Evolutionary conservation across 179 eudicot genomes (phyloP).

Genomic region (Beta corolliflora): DNA sequence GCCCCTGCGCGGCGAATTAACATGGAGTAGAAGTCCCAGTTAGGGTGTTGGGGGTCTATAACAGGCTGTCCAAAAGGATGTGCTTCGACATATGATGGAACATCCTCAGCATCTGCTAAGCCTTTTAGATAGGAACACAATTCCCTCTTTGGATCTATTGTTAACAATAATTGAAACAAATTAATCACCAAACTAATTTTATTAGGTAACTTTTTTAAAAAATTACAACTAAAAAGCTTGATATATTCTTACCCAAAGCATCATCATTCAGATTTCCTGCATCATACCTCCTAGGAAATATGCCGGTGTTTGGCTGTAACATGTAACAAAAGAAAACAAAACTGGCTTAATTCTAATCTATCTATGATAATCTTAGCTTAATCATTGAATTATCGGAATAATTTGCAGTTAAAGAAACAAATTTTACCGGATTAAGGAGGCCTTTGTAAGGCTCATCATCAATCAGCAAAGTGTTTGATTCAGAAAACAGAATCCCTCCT

Average conservation of each 20-base stretch:
- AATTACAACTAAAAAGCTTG: too few relatives aligned
- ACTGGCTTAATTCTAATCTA: too few relatives aligned
- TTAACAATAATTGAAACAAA: not conserved
- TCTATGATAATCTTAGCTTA: too few relatives aligned
- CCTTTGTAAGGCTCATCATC: slow-evolving; percentile 46
- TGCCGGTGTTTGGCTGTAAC: slow-evolving; percentile 23
- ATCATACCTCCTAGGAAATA: slow-evolving; percentile 14
- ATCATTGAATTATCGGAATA: not conserved
- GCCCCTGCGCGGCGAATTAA: slow-evolving; percentile 14
- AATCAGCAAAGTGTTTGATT: slow-evolving; percentile 48
- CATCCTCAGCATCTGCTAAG: slow-evolving; percentile 50
- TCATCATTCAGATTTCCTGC: not conserved
- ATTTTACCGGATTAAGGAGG: slow-evolving; percentile 50
- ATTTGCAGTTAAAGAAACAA: not conserved
- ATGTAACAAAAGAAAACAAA: not conserved
- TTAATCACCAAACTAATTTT: not conserved
- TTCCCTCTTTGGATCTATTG: slow-evolving; percentile 40
- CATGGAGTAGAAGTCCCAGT: slow-evolving; percentile 48
- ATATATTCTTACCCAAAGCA: slow-evolving; percentile 14
- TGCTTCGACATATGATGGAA: slow-evolving; percentile 49
- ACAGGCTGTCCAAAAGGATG: slow-evolving; percentile 48
- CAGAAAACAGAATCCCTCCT: slow-evolving; percentile 26
- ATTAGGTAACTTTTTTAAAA: not conserved
- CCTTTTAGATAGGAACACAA: slow-evolving; percentile 40
- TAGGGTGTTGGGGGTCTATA: slow-evolving; percentile 35